Evolutionary conservation across 495 filamentous ascomycete species (phyloP), one percentile per base, ranked within the genome.

Genomic region (Penicillium chermesinum): DNA sequence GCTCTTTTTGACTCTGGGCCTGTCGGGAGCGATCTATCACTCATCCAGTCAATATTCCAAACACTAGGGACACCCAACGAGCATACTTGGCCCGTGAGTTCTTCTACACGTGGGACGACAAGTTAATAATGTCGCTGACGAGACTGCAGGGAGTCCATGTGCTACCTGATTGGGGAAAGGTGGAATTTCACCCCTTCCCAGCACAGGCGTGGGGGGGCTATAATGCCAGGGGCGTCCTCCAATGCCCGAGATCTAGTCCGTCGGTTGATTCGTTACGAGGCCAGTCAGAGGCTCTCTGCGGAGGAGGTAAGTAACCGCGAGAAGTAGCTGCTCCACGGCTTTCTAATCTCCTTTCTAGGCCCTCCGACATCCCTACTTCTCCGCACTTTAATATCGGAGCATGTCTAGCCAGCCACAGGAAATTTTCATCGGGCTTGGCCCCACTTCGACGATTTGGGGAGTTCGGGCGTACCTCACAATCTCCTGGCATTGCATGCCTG

Each of bases 1-100:
- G 67, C 83, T 13, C 71, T 97, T 2, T 97, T 99, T 53, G 87
- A 95, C 54, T 80, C 83, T 1, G 87, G 89, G 19, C 88, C 90
- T 43, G 71, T 96, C 33, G 93, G 93, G 1, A 97, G 88, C 59
- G 94, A 99, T 65, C 74, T 99, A 22, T 86, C 88, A 3, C 72
- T 99, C 33, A 87, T 99, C 38, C 74, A 86, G 41, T 94, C 87
- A 54, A 91, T 96, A 15, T 99, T 99, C 66, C 79, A 82, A 63
- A 89, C 80, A 10, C 67, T 97, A 19, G 93, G 93, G 6, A 96
- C 90, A 2, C 93, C 93, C 0, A 83, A 84, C 38, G 66, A 75
- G 35, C 73, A 82, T 27, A 79, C 61, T 0, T 98, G 93, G 93
- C 91, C 91, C 30, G 82, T 82, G 72, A 61, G 71, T 52, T 45